Evolutionary conservation across 768 basidiomycete genomes (phyloP).

Genomic region (Panaeolus papilionaceus): DNA sequence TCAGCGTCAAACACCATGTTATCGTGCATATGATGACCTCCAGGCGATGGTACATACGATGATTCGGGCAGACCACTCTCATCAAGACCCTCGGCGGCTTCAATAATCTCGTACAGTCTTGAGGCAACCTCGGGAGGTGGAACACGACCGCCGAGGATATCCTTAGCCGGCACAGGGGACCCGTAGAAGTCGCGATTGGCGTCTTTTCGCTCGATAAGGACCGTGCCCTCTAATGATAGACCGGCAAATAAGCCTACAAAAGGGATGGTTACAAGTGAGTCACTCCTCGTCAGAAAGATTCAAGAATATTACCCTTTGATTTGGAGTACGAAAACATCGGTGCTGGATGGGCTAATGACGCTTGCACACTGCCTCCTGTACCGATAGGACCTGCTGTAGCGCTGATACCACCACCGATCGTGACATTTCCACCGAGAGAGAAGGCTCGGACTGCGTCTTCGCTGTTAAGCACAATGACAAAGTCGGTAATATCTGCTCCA

Average conservation of each 20-base stretch:
- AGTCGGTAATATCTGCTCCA: slow-evolving; percentile 94
- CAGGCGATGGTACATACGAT: slow-evolving; percentile 77
- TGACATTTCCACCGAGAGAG: slow-evolving; percentile 94
- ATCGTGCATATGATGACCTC: slow-evolving; percentile 61
- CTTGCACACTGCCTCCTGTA: slow-evolving; percentile 89
- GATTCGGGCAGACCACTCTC: slow-evolving; percentile 80
- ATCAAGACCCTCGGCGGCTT: slow-evolving; percentile 93
- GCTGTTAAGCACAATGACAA: slow-evolving; percentile 96
- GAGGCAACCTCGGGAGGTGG: slow-evolving; percentile 98
- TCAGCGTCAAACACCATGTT: slow-evolving; percentile 83
- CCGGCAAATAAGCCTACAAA: slow-evolving; percentile 89
- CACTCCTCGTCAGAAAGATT: slow-evolving; percentile 15
- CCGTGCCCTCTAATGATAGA: slow-evolving; percentile 92
- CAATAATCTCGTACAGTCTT: slow-evolving; percentile 93
- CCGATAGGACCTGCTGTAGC: slow-evolving; percentile 93
- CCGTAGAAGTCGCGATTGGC: slow-evolving; percentile 98
- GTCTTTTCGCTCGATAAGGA: slow-evolving; percentile 93
- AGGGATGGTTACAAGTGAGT: background rate
- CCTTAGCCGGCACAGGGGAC: slow-evolving; percentile 83
- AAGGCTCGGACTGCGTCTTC: slow-evolving; percentile 97
- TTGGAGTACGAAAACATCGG: slow-evolving; percentile 98
- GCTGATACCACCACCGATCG: slow-evolving; percentile 89
- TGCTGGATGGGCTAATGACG: slow-evolving; percentile 88
- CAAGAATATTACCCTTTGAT: slow-evolving; percentile 74
- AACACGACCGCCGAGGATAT: slow-evolving; percentile 92